Evolutionary conservation across 1,284 basidiomycete species (phyloP).

Genomic region (Cryptococcus depauperatus): DNA sequence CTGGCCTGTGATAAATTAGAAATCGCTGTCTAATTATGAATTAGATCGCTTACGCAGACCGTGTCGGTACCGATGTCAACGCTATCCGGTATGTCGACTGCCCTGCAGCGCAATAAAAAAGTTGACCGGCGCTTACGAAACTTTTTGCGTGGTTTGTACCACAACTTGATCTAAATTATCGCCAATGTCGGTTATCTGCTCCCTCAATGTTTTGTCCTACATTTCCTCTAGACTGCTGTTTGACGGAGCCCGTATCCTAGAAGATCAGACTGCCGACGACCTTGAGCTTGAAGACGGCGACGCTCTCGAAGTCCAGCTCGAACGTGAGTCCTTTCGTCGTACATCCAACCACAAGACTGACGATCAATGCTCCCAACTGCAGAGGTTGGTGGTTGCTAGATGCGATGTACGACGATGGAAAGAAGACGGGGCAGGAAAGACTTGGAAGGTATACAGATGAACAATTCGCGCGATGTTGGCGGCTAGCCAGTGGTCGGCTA

Average conservation of each 20-base stretch:
- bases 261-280: conserved; percentile 73
- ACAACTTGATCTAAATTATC: neutral
- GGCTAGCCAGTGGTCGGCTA: no score
- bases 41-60: conserved; percentile 83
- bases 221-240: conserved; percentile 65
- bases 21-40: neutral
- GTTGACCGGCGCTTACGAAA: neutral
- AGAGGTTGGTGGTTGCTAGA: conserved; percentile 33
- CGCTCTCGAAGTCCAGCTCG: conserved; percentile 84
- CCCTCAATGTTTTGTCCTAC: neutral
- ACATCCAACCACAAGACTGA: neutral
- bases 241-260: conserved; percentile 70
- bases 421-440: no score
- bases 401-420: no score
- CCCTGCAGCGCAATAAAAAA: neutral
- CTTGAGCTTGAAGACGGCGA: conserved; percentile 78
- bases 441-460: no score
- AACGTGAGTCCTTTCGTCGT: conserved; percentile 57
- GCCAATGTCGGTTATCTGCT: conserved; percentile 1
- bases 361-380: conserved; percentile 1
- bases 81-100: conserved; percentile 67
- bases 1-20: neutral
- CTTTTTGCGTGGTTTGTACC: neutral
- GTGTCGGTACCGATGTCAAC: conserved; percentile 79
- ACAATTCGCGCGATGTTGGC: no score